Evolutionary conservation across 2,329 filamentous ascomycete genomes (phyloP), one percentile per base, ranked within the genome.

Genomic region (Lithohypha guttulata): DNA sequence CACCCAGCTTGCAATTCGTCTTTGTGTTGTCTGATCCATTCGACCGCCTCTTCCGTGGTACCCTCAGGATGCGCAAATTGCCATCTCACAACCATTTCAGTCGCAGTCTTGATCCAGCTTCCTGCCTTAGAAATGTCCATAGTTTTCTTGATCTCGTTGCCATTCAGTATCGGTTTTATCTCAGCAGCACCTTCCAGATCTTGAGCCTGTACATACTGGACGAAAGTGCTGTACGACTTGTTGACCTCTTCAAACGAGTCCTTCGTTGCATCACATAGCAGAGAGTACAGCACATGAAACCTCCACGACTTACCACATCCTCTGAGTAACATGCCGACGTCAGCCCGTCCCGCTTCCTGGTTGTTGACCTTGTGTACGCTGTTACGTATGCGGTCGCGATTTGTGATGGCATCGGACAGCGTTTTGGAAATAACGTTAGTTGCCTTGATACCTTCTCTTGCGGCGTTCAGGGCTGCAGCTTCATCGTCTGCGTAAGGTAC

Each of bases 1-100:
- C 34, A 23, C 18, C 41, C 18, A 13, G 31, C 26, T 22, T 34
- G 41, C n/a, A 82, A 53, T 52, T 81, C 74, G 17, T 63, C 57
- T 43, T 62, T 68, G 45, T 62, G 66, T 71, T 5, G 58, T 52
- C 20, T 69, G 61, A 45, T 87, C 79, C 3, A 69, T 73, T 42
- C 44, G 6, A 34, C 45, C 14, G 47, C 46, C 19, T 47, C 34
- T 21, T 51, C 47, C 10, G 45, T 44, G 2, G 44, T 42, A 11
- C 65, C 66, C 3, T 68, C 68, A 0, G 86, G 84, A 54, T 96
- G 77, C 25, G 84, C 73, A 37, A 96, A 70, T 60, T 96, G 91
- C 86, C 87, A 96, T 44, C 78, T 77, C 59, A 93, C 74, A 44
- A 84, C 82, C 3, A 86, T 66, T 21, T 93, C 81, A 32, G 94